Conservation (phyloP, 169 alveolate genomes). For the Toxoplasma gondii region DNA sequence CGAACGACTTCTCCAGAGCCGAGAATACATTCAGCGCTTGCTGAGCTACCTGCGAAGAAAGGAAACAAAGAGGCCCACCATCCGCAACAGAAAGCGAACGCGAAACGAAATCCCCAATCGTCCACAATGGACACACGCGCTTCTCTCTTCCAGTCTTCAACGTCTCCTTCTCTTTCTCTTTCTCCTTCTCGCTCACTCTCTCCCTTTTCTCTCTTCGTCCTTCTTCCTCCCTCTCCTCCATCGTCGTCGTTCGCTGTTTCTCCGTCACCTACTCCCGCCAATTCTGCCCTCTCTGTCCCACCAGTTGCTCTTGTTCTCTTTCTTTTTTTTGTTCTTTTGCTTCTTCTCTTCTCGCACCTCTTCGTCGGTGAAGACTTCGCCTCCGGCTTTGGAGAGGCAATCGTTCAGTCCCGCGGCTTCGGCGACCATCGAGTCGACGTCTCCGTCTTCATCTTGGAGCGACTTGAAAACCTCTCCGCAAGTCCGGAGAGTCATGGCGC, state of each 20-base stretch:
- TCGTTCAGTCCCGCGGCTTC: conserved; percentile 43
- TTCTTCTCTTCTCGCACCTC: conserved; percentile 25
- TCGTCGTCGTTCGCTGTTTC: not conserved
- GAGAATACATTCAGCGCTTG: conserved; percentile 18
- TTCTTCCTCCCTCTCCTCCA: not conserved
- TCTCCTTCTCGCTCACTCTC: too few species aligned
- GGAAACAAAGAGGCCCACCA: not conserved
- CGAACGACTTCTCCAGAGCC: conserved; percentile 37
- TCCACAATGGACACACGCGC: not conserved
- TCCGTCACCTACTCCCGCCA: too few species aligned
- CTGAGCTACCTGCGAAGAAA: conserved; percentile 13
- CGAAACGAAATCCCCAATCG: not conserved
- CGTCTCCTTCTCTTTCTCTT: too few species aligned
- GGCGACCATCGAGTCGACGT: conserved; percentile 32
- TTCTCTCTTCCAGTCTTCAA: not conserved
- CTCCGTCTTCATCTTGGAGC: conserved; percentile 72
- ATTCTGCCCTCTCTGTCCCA: too few species aligned
- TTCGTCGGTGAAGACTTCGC: conserved; percentile 17
- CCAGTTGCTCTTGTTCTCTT: too few species aligned
- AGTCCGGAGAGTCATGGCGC: conserved; percentile 74
- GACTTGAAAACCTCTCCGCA: conserved; percentile 63
- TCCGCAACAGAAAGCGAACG: not conserved
- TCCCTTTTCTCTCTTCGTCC: too few species aligned
- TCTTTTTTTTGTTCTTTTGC: too few species aligned
- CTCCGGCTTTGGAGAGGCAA: conserved; percentile 51